Base-by-base conservation (phyloP, 257 asterid genomes). In the Ophiorrhiza pumila region DNA sequence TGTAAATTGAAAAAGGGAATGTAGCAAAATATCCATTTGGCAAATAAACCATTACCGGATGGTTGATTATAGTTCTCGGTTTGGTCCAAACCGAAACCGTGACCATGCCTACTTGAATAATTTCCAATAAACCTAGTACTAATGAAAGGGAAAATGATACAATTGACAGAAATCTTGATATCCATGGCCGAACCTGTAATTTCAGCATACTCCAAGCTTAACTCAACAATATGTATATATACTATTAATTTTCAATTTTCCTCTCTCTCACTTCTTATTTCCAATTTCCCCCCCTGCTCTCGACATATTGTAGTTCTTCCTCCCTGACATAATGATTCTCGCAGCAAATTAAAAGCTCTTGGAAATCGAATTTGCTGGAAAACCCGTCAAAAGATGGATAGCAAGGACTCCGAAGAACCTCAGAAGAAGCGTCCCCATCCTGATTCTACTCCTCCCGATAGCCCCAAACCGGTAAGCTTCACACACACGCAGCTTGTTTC, bases 391-490 rank as follows among this genome's bases (percentile, higher is more conserved):
- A 31, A 22, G 35, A 74, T 65, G 74, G 79, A 77, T 69, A 78
- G 41, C 71, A 39, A 69, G 46, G 89, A 86, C 73, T 84, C 86
- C 15, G 96, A 73, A 31, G 87, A 87, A 82, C 93, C 93, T 15
- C 87, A 78, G 76, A 89, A 74, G 65, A 92, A 92, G 91, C 90
- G 93, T 31, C 93, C 85, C 35, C 93, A 88, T 71, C 84, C 77
- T 79, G 80, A 78, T 73, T 77, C 83, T 81, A 79, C 87, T 79
- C 83, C 90, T 69, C 83, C 85, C 2, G 89, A 87, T 74, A 82
- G 86, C 60, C 22, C 29, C 52, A 87, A 80, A 79, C 81, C 86
- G 43, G 97, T 89, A 84, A 82, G n/a, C 31, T 78, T 70, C 73
- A 23, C 37, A 46, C 22, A n/a, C 67, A 58, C 23, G 10, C 5